Base-by-base conservation (phyloP, 805 yeast genomes). In the Clavispora phyllophila region DNA sequence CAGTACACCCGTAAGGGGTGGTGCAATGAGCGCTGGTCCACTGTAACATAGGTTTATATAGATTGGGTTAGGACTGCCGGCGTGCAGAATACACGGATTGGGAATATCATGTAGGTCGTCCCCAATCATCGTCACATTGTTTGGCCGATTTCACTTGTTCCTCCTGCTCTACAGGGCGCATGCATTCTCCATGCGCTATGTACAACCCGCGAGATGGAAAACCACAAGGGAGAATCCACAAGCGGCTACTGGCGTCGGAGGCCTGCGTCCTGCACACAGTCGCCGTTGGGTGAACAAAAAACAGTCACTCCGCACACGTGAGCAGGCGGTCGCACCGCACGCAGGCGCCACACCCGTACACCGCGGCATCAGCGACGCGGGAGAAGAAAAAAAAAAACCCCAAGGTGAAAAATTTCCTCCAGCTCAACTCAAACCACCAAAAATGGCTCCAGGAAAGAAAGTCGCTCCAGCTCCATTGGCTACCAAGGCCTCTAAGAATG, bases 381-480 rank as follows among this genome's bases (percentile, higher is more conserved):
- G 31, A 36, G 37, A 43, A 34, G 39, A 43, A 26, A 37, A 43
- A 44, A 47, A 39, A 25, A 15, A 23, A 8, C 12, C 12, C 10
- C n/a, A n/a, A n/a, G n/a, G 27, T 35, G 37, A 35, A 33, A 35
- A 35, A 23, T 23, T 28, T 36, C 40, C 36, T 38, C 9, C 37
- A 22, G 40, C 39, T 27, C 13, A 27, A 25, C 42, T 26, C 42
- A 38, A 36, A 42, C 35, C 26, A 44, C 33, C 36, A 44, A 63
- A 49, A 35, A 65, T 66, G 70, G 70, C 72, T 55, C 70, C 72
- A 57, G 70, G 70, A 53, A 82, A 79, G 79, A 89, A 87, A 82
- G 95, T 88, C 65, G 97, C 96, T 65, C 96, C 97, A 80, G 91
- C 97, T 72, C 99, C 99, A 74, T 84, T 89, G 71, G 89, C 96